Conservation (phyloP, 257 asterid genomes). For the Solanum pimpinellifolium region DNA sequence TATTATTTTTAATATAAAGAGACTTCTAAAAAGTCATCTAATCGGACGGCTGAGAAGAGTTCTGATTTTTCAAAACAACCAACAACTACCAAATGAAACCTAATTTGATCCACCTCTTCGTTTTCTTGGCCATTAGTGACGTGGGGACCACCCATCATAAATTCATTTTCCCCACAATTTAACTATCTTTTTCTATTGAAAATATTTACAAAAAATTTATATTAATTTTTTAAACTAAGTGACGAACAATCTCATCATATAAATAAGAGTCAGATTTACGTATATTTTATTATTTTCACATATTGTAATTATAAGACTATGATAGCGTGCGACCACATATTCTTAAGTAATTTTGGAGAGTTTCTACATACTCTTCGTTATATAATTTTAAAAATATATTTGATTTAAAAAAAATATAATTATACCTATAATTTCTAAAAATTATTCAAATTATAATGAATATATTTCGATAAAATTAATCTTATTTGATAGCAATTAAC, state of each 20-base stretch:
- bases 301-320: not conserved
- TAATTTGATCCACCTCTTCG: not conserved
- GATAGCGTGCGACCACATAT: not conserved
- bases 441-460: too few species aligned
- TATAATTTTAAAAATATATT: too few species aligned
- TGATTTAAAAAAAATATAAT: too few species aligned
- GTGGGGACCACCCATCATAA: not conserved
- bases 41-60: not conserved
- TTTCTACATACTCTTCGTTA: too few species aligned
- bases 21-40: not conserved
- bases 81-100: not conserved
- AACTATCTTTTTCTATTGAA: not conserved
- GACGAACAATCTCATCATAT: not conserved
- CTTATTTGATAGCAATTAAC: not conserved
- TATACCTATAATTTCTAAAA: too few species aligned
- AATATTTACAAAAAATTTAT: too few species aligned
- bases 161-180: not conserved
- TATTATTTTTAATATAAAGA: not conserved
- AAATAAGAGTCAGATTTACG: too few species aligned
- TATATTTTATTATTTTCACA: too few species aligned
- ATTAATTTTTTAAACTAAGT: too few species aligned
- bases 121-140: not conserved
- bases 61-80: not conserved
- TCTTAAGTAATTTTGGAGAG: too few species aligned
- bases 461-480: too few species aligned